Base-by-base conservation (phyloP, 2,329 filamentous ascomycete genomes). In the Aspergillus sp. region DNA sequence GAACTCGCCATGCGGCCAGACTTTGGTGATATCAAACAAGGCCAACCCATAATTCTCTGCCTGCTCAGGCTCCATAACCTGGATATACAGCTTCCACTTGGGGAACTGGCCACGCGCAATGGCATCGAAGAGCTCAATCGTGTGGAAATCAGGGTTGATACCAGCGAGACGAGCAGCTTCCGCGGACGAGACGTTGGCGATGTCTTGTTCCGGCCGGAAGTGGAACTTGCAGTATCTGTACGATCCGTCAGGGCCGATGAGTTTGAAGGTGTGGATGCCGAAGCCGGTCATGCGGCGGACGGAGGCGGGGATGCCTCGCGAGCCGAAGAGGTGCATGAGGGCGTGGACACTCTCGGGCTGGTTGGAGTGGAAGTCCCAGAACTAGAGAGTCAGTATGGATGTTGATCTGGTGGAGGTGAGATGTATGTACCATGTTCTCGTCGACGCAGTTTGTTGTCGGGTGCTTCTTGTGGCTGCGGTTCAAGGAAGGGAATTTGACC, bases 361-460 rank as follows among this genome's bases (percentile, higher is more conserved):
- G 27, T 71, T 76, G 32, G 69, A 70, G 40, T 77, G 65, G 42
- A 76, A 78, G 46, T 78, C 81, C 80, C 81, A 85, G 64, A 85
- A 84, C 67, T 61, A 43, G 41, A 35, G 43, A 43, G 44, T n/a
- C 34, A 19, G 19, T 19, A 19, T 19, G 19, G 19, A 19, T 19
- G 19, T 19, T 19, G 19, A 19, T 9, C 5, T 7, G 35, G 33
- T 32, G 12, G n/a, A 7, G 9, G 5, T 38, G 40, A 33, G 29
- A 40, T 4, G 37, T n/a, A 48, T 56, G 55, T 40, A 67, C 68
- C 57, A 78, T 78, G 38, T 79, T 81, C 26, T 79, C 77, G 60
- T 84, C 78, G n/a, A 76, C 79, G 1, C 83, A 62, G 56, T 85
- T 78, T 0, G 80, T 85, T 45, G 77, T 71, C 0, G 82, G 82